Evolutionary conservation across 306 rosid species (phyloP), one percentile per base, ranked within the genome.

Genomic region (Gleditsia sinensis): DNA sequence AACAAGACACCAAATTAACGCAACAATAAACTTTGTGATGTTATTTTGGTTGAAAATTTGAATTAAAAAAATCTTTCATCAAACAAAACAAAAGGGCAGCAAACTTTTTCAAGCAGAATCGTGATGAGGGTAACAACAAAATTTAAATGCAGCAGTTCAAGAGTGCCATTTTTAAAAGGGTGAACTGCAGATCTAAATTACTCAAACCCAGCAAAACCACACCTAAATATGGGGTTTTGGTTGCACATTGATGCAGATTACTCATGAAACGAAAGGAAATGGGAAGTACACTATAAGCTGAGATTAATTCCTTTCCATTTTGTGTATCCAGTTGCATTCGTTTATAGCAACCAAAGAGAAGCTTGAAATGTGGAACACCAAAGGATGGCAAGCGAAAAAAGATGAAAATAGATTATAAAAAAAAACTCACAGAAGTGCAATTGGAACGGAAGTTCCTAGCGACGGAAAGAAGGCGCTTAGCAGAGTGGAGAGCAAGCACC

Each of bases 401-500:
- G 23, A 48, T 0, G 42, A 28, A 60, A 1, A 13, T 14, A 12
- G 25, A 37, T 9, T 7, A 11, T 27, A 55, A 17, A 60, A 75
- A 1, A 28, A 78, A 36, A 76, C 95, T 88, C 85, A 87, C 88
- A 42, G 89, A 72, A 69, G 92, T 85, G 57, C 76, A 73, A 78
- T 79, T 69, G 57, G 83, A 87, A 71, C 78, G 81, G 76, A 84
- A 88, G 73, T 62, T 86, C 39, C 75, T 50, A 30, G 91, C 96
- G 3, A 81, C 81, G 5, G 81, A 60, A 2, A 90, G 75, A 7
- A 94, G 92, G 9, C 87, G 88, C 57, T 90, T 84, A 14, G 93
- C 87, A 7, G 91, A 92, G 71, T 77, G 86, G 58, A 94, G 91
- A 51, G 93, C 98, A 20, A 80, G 40, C 30, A 79, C 82, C 61